phyloP scores from a whole-genome alignment of 2,329 filamentous ascomycete genomes.

The Xylaria sp. region DNA sequence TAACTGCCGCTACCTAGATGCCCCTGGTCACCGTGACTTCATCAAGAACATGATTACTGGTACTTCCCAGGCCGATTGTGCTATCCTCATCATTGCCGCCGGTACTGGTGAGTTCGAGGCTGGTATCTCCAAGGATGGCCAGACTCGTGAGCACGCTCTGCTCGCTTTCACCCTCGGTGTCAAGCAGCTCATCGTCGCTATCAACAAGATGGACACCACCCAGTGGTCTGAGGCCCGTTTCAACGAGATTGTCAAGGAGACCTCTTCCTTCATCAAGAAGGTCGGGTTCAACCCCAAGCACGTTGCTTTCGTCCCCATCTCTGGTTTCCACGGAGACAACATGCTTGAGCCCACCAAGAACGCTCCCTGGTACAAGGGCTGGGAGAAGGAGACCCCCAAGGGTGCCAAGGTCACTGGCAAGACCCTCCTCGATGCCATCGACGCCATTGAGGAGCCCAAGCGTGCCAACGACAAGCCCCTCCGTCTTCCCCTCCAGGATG shows the following conservation, averaged over 20 bases:
- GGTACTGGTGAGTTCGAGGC: conserved; percentile 99
- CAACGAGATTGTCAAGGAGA: conserved; percentile 99
- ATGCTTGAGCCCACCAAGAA: conserved; percentile 91
- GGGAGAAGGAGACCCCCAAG: conserved; percentile 92
- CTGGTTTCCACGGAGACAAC: conserved; percentile 99
- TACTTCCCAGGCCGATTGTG: conserved; percentile 99
- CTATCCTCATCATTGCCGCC: conserved; percentile 99
- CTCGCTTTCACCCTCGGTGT: conserved; percentile 99
- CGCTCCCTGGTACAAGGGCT: conserved; percentile 99
- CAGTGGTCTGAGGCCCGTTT: conserved; percentile 97
- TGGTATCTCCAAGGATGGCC: conserved; percentile 99
- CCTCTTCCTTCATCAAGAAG: conserved; percentile 99
- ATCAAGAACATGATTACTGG: conserved; percentile 99
- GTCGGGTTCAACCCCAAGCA: conserved; percentile 99
- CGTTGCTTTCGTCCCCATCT: conserved; percentile 99
- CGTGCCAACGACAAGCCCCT: conserved; percentile 99
- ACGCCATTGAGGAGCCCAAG: conserved; percentile 90
- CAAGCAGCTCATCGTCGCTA: conserved; percentile 99
- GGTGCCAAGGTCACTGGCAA: conserved; percentile 86
- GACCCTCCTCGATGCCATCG: conserved; percentile 99
- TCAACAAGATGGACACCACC: conserved; percentile 99
- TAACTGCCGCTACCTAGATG: conserved; percentile 66
- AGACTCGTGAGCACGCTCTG: conserved; percentile 99
- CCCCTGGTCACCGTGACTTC: conserved; percentile 99
- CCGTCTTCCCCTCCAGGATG: conserved; percentile 99